These are phyloP conservation scores for Fomitopsis pulvina DNA, from an alignment of 768 basidiomycete species.

Conservation along the genomic window DNA sequence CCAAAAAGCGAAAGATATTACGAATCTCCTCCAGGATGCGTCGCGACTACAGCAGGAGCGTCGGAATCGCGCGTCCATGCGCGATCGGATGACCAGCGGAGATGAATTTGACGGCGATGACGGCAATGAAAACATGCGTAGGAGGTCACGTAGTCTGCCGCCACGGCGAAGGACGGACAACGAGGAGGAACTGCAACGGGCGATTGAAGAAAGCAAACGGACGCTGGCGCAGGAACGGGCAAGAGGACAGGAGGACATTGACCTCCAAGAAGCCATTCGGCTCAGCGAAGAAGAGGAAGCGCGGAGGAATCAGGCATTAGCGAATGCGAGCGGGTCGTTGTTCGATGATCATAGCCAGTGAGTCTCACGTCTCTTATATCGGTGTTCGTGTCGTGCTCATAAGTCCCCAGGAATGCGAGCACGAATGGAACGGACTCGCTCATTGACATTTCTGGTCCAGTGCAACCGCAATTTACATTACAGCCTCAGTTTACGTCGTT, in stretches of 20 bases:
- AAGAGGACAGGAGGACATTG: constrained; percentile 67
- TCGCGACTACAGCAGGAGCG: constrained; percentile 81
- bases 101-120: constrained; percentile 28
- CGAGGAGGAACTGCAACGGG: constrained; percentile 79
- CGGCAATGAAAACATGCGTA: constrained; percentile 41
- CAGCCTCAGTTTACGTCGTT: constrained; percentile 88
- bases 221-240: constrained; percentile 64
- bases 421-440: constrained; percentile 38
- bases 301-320: constrained; percentile 59
- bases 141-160: constrained; percentile 26
- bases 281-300: constrained; percentile 90
- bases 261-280: constrained; percentile 74
- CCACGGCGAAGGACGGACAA: constrained; percentile 33
- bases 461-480: constrained; percentile 77
- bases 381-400: background rate
- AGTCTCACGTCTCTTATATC: constrained; percentile 21
- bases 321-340: constrained; percentile 67
- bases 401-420: constrained; percentile 1
- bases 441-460: constrained; percentile 48
- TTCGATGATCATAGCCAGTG: constrained; percentile 89
- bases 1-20: constrained; percentile 97
- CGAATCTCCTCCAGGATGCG: constrained; percentile 86
- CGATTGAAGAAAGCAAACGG: constrained; percentile 88
- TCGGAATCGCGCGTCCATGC: constrained; percentile 80
- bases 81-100: constrained; percentile 86